Conservation (phyloP, 2,329 filamentous ascomycete genomes). For the Venturia oleaginea region DNA sequence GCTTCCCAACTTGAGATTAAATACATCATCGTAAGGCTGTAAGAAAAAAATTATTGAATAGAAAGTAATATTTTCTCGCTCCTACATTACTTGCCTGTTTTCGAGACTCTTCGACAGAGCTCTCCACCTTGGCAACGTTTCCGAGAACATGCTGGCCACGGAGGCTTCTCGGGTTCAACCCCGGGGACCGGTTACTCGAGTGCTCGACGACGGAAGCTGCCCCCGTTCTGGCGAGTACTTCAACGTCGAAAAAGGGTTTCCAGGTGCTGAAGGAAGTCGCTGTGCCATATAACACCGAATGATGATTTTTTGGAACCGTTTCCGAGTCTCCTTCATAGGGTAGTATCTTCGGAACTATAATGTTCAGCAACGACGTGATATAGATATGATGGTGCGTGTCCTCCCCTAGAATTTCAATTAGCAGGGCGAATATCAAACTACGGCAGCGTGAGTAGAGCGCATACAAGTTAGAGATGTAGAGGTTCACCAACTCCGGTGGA, state of each 20-base stretch:
- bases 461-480: constrained; percentile 80
- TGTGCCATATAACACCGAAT: too few relatives aligned
- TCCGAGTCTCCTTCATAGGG: constrained; percentile 25
- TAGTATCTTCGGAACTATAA: constrained; percentile 64
- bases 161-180: background rate
- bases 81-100: background rate
- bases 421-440: constrained; percentile 17
- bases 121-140: background rate
- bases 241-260: background rate
- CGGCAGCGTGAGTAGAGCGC: constrained; percentile 23
- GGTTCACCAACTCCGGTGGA: constrained; percentile 62
- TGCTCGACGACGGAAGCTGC: background rate
- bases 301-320: background rate
- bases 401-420: constrained; percentile 40
- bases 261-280: background rate
- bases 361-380: constrained; percentile 66
- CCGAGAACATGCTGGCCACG: background rate
- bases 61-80: background rate
- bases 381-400: constrained; percentile 62
- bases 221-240: too few relatives aligned
- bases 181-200: background rate
- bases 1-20: too few relatives aligned
- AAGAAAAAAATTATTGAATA: background rate
- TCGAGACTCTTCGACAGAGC: background rate
- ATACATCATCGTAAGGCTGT: too few relatives aligned